A percentile compares a stretch with the other conserved stretches of the same genome.
phyloP scores from a whole-genome alignment of 768 basidiomycete species.

The Leccinum imitatum region DNA sequence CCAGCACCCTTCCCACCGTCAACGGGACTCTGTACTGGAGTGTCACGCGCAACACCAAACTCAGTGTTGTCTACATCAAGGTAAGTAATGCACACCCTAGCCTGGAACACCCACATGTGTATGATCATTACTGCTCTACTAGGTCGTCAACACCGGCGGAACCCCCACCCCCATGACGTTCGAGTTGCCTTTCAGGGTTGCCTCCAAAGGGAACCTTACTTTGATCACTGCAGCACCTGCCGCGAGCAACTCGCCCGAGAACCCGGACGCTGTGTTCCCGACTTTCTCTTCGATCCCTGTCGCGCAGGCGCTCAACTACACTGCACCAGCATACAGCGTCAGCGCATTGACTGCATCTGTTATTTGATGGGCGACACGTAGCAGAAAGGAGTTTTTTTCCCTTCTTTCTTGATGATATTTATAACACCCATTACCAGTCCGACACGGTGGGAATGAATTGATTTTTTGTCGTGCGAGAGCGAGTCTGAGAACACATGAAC shows the following conservation, averaged over 20 bases:
- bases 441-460: neutral
- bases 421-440: neutral
- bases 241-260: neutral
- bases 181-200: conserved; percentile 51
- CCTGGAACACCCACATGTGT: neutral
- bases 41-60: conserved; percentile 34
- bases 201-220: conserved; percentile 14
- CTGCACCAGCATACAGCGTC: conserved; percentile 45
- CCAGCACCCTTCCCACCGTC: conserved; percentile 52
- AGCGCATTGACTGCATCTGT: conserved; percentile 23
- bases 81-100: conserved; percentile 23
- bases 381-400: neutral
- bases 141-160: conserved; percentile 53
- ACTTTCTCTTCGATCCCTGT: neutral
- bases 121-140: neutral
- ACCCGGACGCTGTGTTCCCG: neutral
- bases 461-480: neutral
- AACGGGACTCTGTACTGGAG: conserved; percentile 62
- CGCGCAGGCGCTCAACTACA: conserved; percentile 48
- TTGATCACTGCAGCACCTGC: neutral
- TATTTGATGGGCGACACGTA: neutral
- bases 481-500: neutral
- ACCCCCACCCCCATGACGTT: conserved; percentile 45
- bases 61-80: conserved; percentile 52
- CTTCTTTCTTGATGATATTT: neutral